Conservation (phyloP, 1,284 basidiomycete species). For the Cutaneotrichosporon sp. region DNA sequence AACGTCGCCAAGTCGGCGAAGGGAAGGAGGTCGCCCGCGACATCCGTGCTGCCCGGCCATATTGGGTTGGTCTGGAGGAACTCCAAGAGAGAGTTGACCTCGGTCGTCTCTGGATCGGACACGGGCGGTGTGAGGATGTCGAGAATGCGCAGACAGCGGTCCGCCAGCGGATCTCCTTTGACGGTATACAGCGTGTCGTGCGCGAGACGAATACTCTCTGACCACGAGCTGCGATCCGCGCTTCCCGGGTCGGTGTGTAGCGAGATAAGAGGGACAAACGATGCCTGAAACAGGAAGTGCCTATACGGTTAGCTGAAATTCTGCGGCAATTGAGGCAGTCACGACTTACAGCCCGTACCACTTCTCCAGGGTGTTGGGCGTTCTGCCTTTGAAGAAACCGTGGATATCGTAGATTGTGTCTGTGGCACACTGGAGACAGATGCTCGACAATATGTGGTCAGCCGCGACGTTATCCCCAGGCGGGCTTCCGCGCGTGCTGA, state of each 20-base stretch:
- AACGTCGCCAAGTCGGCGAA: constrained; percentile 20
- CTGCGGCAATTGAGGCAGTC: neutral
- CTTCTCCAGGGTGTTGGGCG: constrained; percentile 16
- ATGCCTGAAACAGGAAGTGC: constrained; percentile 28
- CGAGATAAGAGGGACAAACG: constrained; percentile 25
- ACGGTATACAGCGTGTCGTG: constrained; percentile 11
- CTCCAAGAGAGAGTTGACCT: constrained; percentile 7
- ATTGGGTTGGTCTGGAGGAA: constrained; percentile 12
- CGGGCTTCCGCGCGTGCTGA: constrained; percentile 1
- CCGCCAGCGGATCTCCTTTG: constrained; percentile 19
- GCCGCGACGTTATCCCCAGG: neutral
- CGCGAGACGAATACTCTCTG: constrained; percentile 13
- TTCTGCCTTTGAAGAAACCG: constrained; percentile 16
- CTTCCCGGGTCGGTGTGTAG: constrained; percentile 20
- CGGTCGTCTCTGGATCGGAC: neutral
- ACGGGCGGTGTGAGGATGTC: constrained; percentile 14
- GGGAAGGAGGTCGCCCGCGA: constrained; percentile 14
- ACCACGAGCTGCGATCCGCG: constrained; percentile 7
- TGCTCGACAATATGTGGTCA: constrained; percentile 12
- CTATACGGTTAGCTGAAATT: constrained; percentile 8
- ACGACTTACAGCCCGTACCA: constrained; percentile 26
- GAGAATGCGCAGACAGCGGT: constrained; percentile 18
- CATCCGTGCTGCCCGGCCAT: constrained; percentile 7
- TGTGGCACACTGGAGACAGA: constrained; percentile 16
- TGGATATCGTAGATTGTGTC: constrained; percentile 24